Conservation (phyloP, 345 rosid genomes). For the Chamaenerion angustifolium region DNA sequence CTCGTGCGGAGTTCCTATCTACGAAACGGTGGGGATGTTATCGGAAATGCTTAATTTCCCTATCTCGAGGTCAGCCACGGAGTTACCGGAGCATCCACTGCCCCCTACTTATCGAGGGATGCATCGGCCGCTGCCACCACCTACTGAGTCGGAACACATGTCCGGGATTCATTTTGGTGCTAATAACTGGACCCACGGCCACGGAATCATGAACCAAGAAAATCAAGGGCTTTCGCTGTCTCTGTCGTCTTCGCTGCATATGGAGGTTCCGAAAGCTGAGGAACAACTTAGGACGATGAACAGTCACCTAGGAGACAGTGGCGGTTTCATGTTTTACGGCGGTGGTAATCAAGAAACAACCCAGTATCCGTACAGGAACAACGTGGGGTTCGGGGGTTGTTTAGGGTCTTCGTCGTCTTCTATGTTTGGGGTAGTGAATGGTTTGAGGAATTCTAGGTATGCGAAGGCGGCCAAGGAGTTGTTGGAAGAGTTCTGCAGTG, state of each 20-base stretch:
- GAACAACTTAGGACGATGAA: constrained; percentile 33
- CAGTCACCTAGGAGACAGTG: constrained; percentile 16
- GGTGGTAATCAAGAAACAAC: constrained; percentile 12
- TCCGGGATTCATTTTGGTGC: not conserved
- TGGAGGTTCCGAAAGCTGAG: constrained; percentile 69
- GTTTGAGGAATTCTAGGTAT: constrained; percentile 57
- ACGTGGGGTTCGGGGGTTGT: constrained; percentile 8
- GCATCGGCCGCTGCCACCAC: constrained; percentile 1
- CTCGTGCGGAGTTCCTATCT: constrained; percentile 37
- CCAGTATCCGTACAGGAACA: constrained; percentile 23
- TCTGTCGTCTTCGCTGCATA: constrained; percentile 55
- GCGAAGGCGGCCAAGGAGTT: constrained; percentile 65
- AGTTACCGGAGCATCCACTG: not conserved
- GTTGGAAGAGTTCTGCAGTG: constrained; percentile 81
- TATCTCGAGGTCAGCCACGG: constrained; percentile 23
- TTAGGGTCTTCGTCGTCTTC: constrained; percentile 18
- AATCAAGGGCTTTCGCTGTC: constrained; percentile 81
- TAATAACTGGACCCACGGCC: constrained; percentile 42
- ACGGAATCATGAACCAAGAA: constrained; percentile 31
- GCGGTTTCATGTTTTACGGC: constrained; percentile 34
- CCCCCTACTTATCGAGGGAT: not conserved
- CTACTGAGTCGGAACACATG: constrained; percentile 13
- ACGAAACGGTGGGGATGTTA: constrained; percentile 68
- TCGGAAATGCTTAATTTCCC: constrained; percentile 81
- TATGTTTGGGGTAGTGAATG: constrained; percentile 38